These are phyloP conservation scores for Paraconiothyrium sp. DNA, from an alignment of 2,329 filamentous ascomycete genomes.

Conservation along the genomic window DNA sequence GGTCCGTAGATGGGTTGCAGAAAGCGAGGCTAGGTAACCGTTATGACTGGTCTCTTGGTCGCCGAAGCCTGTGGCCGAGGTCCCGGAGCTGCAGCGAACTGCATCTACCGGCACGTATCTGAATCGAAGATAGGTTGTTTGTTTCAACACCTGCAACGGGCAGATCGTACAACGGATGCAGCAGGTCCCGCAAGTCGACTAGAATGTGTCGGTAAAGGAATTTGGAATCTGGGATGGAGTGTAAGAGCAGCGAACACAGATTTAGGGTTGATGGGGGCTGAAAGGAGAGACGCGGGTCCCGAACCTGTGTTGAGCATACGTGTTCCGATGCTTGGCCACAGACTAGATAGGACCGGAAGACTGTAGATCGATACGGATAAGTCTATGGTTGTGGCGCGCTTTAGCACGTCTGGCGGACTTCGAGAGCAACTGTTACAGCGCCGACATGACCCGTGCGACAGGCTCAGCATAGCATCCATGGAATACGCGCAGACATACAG, in stretches of 20 bases:
- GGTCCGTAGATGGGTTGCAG: conserved; percentile 4
- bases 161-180: not conserved
- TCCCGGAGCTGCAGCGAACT: not conserved
- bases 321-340: not conserved
- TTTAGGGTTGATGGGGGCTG: not conserved
- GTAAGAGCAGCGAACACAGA: not conserved
- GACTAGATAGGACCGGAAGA: not conserved
- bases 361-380: not conserved
- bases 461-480: not conserved
- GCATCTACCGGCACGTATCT: conserved; percentile 10
- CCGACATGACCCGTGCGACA: conserved; percentile 3
- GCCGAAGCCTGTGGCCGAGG: conserved; percentile 7
- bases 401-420: conserved; percentile 1
- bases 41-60: conserved; percentile 14
- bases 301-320: not conserved
- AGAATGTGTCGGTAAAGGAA: not conserved
- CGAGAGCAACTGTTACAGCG: not conserved
- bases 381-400: conserved; percentile 3
- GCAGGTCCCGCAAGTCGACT: not conserved
- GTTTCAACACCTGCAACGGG: not conserved
- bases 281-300: not conserved
- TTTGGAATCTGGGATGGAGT: conserved; percentile 6
- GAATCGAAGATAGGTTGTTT: not conserved
- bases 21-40: conserved; percentile 1
- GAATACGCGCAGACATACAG: not conserved